These are phyloP conservation scores for Suhomyces bribrorum DNA, from an alignment of 1,139 yeast genomes.

Conservation along the genomic window DNA sequence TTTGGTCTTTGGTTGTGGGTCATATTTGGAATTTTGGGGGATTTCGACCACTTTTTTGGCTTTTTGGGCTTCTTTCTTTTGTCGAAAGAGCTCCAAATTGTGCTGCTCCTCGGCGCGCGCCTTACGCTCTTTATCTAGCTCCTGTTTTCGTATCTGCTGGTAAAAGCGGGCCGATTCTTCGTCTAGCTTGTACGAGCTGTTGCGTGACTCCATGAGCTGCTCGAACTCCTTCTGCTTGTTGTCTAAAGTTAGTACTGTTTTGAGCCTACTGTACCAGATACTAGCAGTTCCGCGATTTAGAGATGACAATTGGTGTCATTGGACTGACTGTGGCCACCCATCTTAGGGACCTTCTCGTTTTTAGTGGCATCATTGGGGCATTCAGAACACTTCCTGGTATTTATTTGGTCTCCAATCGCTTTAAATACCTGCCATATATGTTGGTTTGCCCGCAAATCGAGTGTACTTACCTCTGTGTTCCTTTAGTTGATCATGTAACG, in stretches of 20 bases:
- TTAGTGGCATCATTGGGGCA: too few species aligned
- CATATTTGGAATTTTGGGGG: too few species aligned
- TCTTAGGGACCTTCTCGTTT: too few species aligned
- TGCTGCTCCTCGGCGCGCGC: conserved; percentile 7
- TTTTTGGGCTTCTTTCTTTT: conserved; percentile 1
- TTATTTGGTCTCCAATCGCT: too few species aligned
- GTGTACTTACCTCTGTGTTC: conserved; percentile 19
- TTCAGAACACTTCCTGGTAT: too few species aligned
- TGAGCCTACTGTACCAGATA: neutral
- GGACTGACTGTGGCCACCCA: too few species aligned
- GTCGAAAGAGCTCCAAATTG: conserved; percentile 1
- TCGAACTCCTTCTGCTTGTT: conserved; percentile 19
- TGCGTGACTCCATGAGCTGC: conserved; percentile 16
- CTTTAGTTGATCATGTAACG: conserved; percentile 18
- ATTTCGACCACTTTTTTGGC: neutral
- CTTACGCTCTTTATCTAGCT: conserved; percentile 12
- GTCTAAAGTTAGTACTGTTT: conserved; percentile 16
- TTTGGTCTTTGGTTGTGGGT: neutral
- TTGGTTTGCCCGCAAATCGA: too few species aligned
- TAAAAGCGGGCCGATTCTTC: conserved; percentile 23
- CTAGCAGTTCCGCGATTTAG: too few species aligned
- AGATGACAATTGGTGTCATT: too few species aligned
- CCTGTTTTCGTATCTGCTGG: conserved; percentile 22
- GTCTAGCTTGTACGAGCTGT: conserved; percentile 20
- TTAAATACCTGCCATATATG: too few species aligned